Evolutionary conservation across 768 basidiomycete genomes (phyloP), one percentile per base, ranked within the genome.

Genomic region (Mycena haematopus): DNA sequence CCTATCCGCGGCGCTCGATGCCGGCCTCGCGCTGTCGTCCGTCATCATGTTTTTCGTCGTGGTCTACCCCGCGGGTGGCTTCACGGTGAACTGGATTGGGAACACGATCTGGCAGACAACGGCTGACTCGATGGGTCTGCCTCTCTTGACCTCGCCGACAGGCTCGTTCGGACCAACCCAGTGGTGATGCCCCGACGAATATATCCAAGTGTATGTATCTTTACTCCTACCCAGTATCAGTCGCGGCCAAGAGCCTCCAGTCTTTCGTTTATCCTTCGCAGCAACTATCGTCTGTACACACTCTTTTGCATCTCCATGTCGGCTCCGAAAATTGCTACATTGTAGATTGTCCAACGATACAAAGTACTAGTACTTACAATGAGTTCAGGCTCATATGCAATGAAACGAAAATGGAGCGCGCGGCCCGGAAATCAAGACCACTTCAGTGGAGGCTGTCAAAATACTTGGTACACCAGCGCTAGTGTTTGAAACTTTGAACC

Each of bases 81-180:
- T 89, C 68, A 70, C 71, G 40, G 71, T 92, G 62, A 76, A 82
- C 46, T 93, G 92, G 92, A 92, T 91, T 90, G 92, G 92, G 14
- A 93, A 93, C 75, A 81, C 78, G 65, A 86, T 84, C 14, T 92
- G 89, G 88, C 72, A 78, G 68, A 85, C 86, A 45, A 93, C 89
- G 17, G 89, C 86, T 17, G 92, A 93, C 71, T 82, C 81, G 3
- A 73, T 82, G 47, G 88, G 87, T 50, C 75, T 80, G 11, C 86
- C 90, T 0, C 73, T 88, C 40, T 47, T 62, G 9, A 52, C 33
- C 4, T 52, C 65, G n/a, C 33, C 40, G 14, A 65, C 46, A 11
- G 65, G 56, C 31, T 51, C 61, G 24, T 66, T 66, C 22, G 65
- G 65, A 10, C 65, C 65, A 10, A 42, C 38, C 7, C 21, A 51